Evolutionary conservation across 495 filamentous ascomycete genomes (phyloP), one percentile per base, ranked within the genome.

Genomic region (Lichenothelia convexa): DNA sequence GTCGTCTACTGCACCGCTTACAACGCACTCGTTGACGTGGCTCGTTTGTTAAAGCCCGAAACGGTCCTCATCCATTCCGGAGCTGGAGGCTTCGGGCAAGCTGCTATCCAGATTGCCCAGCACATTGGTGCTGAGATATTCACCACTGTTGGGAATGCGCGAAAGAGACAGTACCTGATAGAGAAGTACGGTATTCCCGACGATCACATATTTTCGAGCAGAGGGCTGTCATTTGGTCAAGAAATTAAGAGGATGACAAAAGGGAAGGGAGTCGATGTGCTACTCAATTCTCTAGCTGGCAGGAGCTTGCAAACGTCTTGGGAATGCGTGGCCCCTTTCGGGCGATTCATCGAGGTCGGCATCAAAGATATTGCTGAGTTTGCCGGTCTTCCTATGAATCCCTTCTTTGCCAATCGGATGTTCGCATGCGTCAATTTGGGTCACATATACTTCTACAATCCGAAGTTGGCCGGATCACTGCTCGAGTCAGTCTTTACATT

Each of bases 11-110:
- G 43, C 5, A 65, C 63, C 0, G 45, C 57, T 0, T 40, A 65
- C 0, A 60, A 63, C 42, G 41, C 46, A 1, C 30, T 73, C 0
- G 35, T 59, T 5, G 23, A 63, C 24, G 18, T 60, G 20, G 56
- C 47, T 1, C 36, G 47, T 8, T 20, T 59, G 3, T 13, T 50
- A 30, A 45, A 35, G n/a, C 57, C 51, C 23, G 45, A 68, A 33
- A 48, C 46, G 0, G 43, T 73, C 1, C 47, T 73, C 4, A 71
- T 73, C 34, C 68, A 72, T 18, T 53, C 58, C 0, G 65, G 59
- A 5, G 50, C 64, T 8, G 55, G 59, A 0, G 61, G 59, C 27
- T 47, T 64, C 9, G 67, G 68, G 0, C 57, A 71, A 27, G 57
- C 63, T 0, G 59, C 58, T 0, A 60, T 72, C 26, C 59, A 64